These are phyloP conservation scores for Yamadazyma atlantica DNA, from an alignment of 1,139 yeast genomes.

Conservation along the genomic window DNA sequence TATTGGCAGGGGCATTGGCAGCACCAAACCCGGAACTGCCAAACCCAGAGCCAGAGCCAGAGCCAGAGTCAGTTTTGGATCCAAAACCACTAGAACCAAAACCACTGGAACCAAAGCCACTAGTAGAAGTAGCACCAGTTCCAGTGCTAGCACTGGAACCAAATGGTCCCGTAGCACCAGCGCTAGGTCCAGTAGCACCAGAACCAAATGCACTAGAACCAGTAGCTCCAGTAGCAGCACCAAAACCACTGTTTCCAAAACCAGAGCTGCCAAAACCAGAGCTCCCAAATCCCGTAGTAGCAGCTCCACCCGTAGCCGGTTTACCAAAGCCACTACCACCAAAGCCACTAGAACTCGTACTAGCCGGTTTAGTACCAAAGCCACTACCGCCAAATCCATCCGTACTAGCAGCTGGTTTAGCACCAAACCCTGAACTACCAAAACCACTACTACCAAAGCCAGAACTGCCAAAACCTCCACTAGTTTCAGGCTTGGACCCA, in stretches of 20 bases:
- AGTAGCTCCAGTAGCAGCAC: conserved; percentile 2
- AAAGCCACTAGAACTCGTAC: too few relatives aligned
- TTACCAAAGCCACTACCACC: conserved; percentile 3
- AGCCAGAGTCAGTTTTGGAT: conserved; percentile 10
- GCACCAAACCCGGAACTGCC: conserved; percentile 13
- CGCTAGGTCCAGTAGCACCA: conserved; percentile 8
- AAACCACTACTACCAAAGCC: conserved; percentile 12
- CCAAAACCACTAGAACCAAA: conserved; percentile 9
- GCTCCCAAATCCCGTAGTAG: conserved; percentile 9
- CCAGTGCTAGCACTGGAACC: conserved; percentile 1
- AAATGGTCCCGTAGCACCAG: background rate
- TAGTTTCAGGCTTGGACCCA: conserved; percentile 2
- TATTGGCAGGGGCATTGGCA: conserved; percentile 10
- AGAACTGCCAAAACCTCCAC: conserved; percentile 10
- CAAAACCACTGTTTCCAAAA: conserved; percentile 5
- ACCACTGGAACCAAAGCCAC: conserved; percentile 7
- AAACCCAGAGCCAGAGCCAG: conserved; percentile 6
- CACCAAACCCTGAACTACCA: conserved; percentile 4
- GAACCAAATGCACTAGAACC: conserved; percentile 12
- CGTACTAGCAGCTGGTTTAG: conserved; percentile 9
- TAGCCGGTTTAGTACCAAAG: too few relatives aligned
- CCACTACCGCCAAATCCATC: conserved; percentile 5
- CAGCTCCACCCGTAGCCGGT: conserved; percentile 9
- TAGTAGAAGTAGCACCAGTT: conserved; percentile 1
- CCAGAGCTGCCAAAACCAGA: conserved; percentile 8